phyloP scores from a whole-genome alignment of 169 alveolate genomes.

The Cryptosporidium sp. region DNA sequence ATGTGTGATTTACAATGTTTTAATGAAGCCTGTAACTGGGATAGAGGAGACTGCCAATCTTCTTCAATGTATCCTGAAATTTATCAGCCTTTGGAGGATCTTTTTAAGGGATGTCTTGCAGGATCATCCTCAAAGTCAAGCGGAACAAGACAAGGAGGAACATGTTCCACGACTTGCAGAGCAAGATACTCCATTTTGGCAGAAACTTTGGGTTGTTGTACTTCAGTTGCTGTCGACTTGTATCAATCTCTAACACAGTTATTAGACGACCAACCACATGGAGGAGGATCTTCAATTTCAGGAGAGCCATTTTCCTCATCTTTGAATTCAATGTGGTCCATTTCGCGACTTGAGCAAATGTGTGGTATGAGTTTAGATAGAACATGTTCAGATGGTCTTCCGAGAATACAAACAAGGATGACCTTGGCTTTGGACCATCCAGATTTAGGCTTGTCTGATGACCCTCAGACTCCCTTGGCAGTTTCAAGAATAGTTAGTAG shows the following conservation, averaged over 20 bases:
- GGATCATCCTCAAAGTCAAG: background rate
- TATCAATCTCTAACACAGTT: constrained; percentile 38
- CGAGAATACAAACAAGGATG: constrained; percentile 45
- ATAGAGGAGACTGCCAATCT: constrained; percentile 79
- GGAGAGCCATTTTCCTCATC: constrained; percentile 3
- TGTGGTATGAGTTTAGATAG: constrained; percentile 80
- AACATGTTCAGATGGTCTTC: constrained; percentile 79
- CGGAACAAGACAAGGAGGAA: background rate
- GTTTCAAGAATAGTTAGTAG: constrained; percentile 27
- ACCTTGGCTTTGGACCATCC: constrained; percentile 22
- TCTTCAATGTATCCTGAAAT: constrained; percentile 80
- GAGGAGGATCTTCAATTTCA: background rate
- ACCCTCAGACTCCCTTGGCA: constrained; percentile 1
- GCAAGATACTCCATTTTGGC: constrained; percentile 55
- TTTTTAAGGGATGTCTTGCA: constrained; percentile 35
- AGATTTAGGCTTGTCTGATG: constrained; percentile 9
- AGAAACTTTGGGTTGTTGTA: constrained; percentile 65
- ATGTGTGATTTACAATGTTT: constrained; percentile 81
- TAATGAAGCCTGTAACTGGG: constrained; percentile 82
- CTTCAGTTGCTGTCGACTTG: constrained; percentile 46
- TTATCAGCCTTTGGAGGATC: constrained; percentile 55
- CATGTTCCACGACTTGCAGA: constrained; percentile 39
- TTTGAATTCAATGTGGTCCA: constrained; percentile 55
- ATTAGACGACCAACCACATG: constrained; percentile 8
- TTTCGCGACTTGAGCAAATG: constrained; percentile 79